Evolutionary conservation across 2,329 filamentous ascomycete genomes (phyloP), one percentile per base, ranked within the genome.

Genomic region (Ophiostoma fasciatum): DNA sequence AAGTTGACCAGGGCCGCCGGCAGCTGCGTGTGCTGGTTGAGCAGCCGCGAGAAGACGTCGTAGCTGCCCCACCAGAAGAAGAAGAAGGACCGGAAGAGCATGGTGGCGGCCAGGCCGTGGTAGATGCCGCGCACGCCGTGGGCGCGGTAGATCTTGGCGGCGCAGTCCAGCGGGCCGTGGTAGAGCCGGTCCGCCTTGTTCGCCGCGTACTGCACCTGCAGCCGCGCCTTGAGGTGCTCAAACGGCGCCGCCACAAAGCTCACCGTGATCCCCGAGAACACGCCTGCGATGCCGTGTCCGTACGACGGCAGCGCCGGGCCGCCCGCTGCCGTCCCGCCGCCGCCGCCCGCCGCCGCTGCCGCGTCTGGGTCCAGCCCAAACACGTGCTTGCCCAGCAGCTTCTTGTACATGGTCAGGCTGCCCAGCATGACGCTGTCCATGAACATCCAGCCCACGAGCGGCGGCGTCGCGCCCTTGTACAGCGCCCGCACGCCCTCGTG

Each of bases 1-100:
- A 98, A 98, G 54, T 96, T 96, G 51, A 96, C 68, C 1, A 77
- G 77, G 0, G 90, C 84, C 0, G 74, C 73, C 36, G 80, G 80
- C 36, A 94, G 61, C 11, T 48, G 26, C 3, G 87, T 94, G 48
- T 74, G 63, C 14, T 71, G 57, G 37, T 71, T 63, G 51, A 96
- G 62, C 40, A 67, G 60, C 17, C 73, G 66, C 5, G 82, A 82
- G 47, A 96, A 69, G 21, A 94, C 48, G 50, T 94, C 88, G 62
- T 98, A 98, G 41, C 76, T 81, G n/a, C 78, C 77, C 90, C 90
- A 98, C 87, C 87, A 96, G 63, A 79, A 90, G 68, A 94, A 94
- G 66, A 98, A 98, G 61, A 88, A 93, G 12, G 76, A 74, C 14
- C 90, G 73, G 62, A 96, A 96, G 32, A 96, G 58, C 33, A 96